These are phyloP conservation scores for Aspergillus incahuasiensis DNA, from an alignment of 495 filamentous ascomycete genomes.

Conservation along the genomic window DNA sequence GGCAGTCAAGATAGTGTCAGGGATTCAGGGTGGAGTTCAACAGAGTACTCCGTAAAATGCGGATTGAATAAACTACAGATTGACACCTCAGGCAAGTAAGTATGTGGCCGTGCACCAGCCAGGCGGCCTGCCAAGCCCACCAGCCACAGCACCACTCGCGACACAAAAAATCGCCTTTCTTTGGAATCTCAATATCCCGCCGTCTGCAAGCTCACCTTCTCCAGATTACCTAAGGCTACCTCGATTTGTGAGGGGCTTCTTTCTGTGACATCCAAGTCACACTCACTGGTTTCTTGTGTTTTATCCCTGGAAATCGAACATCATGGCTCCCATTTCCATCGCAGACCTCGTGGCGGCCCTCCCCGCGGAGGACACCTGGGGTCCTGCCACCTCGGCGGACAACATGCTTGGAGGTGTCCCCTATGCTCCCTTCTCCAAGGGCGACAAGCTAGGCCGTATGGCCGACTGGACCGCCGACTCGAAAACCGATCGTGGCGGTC, in stretches of 20 bases:
- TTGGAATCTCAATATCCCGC: conserved; percentile 26
- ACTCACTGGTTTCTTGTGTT: background rate
- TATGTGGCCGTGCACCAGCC: conserved; percentile 29
- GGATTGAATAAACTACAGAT: background rate
- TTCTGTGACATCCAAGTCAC: background rate
- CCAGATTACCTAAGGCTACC: conserved; percentile 1
- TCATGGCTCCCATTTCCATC: conserved; percentile 54
- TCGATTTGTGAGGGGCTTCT: background rate
- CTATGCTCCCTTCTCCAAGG: conserved; percentile 96
- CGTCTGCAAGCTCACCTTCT: conserved; percentile 17
- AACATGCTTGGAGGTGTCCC: conserved; percentile 90
- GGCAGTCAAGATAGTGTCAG: too few species aligned
- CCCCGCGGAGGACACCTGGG: conserved; percentile 72
- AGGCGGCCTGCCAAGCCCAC: conserved; percentile 15
- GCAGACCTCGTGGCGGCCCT: conserved; percentile 56
- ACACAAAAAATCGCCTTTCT: conserved; percentile 40
- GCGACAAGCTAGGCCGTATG: conserved; percentile 98
- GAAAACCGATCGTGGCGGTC: conserved; percentile 79
- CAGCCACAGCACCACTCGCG: conserved; percentile 38
- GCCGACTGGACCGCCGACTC: conserved; percentile 96
- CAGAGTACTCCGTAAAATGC: too few species aligned
- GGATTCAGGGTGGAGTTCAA: too few species aligned
- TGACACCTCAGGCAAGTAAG: background rate
- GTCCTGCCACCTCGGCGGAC: conserved; percentile 72
- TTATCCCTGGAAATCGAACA: conserved; percentile 15